A percentile compares a stretch with the other conserved stretches of the same genome.
Evolutionary conservation across 2,329 filamentous ascomycete species (phyloP).

Genomic region (Aspergillus neoniger): DNA sequence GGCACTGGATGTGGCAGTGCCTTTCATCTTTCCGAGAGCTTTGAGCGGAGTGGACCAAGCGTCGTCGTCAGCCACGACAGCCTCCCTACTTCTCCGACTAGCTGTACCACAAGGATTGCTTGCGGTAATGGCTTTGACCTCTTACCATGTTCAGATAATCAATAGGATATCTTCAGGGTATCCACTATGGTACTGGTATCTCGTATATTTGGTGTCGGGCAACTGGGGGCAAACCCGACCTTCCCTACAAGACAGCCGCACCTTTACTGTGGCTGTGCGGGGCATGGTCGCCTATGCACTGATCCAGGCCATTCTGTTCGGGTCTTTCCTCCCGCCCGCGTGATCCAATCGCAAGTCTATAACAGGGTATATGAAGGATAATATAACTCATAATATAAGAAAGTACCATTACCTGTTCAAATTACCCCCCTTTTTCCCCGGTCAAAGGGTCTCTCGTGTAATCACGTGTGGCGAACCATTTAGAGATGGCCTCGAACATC

Average conservation of each 20-base stretch:
- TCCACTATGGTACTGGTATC: constrained; percentile 83
- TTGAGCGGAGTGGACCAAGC: constrained; percentile 13
- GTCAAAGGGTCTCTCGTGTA: too few species aligned
- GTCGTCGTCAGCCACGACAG: constrained; percentile 22
- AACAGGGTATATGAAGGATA: neutral
- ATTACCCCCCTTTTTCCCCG: too few species aligned
- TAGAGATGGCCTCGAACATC: too few species aligned
- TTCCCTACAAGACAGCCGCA: constrained; percentile 19
- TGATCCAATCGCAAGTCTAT: constrained; percentile 37
- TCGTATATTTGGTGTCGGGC: constrained; percentile 54
- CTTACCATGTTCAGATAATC: constrained; percentile 92
- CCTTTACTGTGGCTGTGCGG: constrained; percentile 50
- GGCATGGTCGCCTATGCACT: constrained; percentile 80
- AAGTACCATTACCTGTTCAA: too few species aligned
- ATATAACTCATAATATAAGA: neutral
- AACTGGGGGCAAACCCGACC: constrained; percentile 17
- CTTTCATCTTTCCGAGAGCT: constrained; percentile 26
- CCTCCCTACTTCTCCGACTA: constrained; percentile 53
- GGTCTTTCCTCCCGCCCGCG: constrained; percentile 88
- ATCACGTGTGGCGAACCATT: too few species aligned
- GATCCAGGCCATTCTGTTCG: constrained; percentile 81
- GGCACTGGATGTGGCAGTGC: constrained; percentile 36
- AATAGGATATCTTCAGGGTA: constrained; percentile 86
- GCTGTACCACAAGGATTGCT: constrained; percentile 74
- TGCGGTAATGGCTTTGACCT: constrained; percentile 70